Evolutionary conservation across 1,284 basidiomycete genomes (phyloP).

Genomic region (Naganishia cerealis): DNA sequence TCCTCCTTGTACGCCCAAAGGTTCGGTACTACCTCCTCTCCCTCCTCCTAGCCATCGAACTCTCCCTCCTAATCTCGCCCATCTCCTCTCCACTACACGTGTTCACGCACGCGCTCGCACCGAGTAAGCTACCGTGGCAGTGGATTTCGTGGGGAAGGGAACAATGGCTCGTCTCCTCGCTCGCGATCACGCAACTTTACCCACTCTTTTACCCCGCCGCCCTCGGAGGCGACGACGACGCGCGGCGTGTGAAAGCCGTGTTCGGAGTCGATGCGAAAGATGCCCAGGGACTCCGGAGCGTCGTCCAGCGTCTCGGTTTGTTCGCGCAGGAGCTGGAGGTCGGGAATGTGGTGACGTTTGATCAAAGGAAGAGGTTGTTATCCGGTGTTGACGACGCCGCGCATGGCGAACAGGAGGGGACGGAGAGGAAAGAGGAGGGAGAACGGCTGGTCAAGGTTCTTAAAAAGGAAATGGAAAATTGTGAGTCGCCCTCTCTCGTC

Average conservation of each 20-base stretch:
- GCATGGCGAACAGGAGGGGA: neutral
- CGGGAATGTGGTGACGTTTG: conserved; percentile 14
- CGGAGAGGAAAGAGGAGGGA: neutral
- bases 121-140: conserved; percentile 3
- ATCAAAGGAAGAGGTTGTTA: conserved; percentile 5
- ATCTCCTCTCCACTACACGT: neutral
- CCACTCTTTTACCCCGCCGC: conserved; percentile 1
- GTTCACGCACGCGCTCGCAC: neutral
- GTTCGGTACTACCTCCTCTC: conserved; percentile 21
- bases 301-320: neutral
- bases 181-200: conserved; percentile 22
- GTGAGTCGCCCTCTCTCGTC: neutral
- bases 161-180: conserved; percentile 20
- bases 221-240: no score
- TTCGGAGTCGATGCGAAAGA: conserved; percentile 13
- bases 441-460: conserved; percentile 6
- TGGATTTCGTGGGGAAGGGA: conserved; percentile 18
- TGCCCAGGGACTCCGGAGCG: conserved; percentile 1
- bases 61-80: conserved; percentile 17
- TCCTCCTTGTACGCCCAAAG: neutral
- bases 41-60: neutral
- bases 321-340: conserved; percentile 20
- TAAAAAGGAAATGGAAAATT: conserved; percentile 24
- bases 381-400: neutral
- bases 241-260: conserved; percentile 17